Base-by-base conservation (phyloP, 164 flowering plant species). In the Echeveria elegans region DNA sequence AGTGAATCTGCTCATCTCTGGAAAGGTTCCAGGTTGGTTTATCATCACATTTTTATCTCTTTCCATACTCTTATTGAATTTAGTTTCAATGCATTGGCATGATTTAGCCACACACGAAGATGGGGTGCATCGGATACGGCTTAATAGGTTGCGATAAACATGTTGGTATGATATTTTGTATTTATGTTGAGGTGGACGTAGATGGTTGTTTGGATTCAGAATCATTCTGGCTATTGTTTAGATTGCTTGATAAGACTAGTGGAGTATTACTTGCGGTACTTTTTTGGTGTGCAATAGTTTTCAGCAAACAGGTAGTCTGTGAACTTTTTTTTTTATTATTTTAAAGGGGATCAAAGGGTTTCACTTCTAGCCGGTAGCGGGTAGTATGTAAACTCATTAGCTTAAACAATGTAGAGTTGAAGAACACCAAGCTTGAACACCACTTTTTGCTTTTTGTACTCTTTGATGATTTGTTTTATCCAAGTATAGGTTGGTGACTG, bases 241-340 rank as follows among this genome's bases (percentile, higher is more conserved):
- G 6, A 34, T 34, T 3, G 37, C 37, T 16, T 47, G 21, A 47
- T 4, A 47, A 19, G 53, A 47, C 53, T 47, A 16, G 23, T 47
- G 53, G 53, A 23, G 23, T 21, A 50, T 50, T 26, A 7, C 21
- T 50, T n/a, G 23, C 4, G 53, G 53, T 47, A 45, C 50, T 45
- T 45, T 45, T 15, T 8, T 50, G 56, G 56, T 50, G 56, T 5
- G 56, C 56, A 7, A 21, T 50, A 50, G 56, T 50, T 50, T 50
- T 50, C 56, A n/a, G 56, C 56, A 21, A 50, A 50, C 56, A 21
- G 56, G 56, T 50, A 21, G 28, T 50, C 56, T 50, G 56, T 50
- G 56, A 50, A 47, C 52, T 47, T 47, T n/a, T n/a, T n/a, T n/a
- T n/a, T n/a, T n/a, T n/a, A n/a, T n/a, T n/a, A n/a, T n/a, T n/a